Evolutionary conservation across 306 rosid species (phyloP).

Genomic region (Purshia tridentata): DNA sequence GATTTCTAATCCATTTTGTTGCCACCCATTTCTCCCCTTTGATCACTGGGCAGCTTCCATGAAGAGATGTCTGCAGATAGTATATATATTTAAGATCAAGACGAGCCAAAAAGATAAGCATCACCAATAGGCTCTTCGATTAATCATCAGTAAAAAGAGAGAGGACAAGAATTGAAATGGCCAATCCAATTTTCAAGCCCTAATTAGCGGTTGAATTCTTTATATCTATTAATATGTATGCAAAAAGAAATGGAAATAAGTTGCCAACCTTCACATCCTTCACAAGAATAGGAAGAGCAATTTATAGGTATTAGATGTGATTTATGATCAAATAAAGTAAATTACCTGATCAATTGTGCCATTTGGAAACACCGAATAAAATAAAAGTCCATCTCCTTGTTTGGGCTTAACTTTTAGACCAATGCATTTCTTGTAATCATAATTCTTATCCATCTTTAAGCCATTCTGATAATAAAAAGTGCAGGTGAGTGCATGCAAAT

Average conservation of each 20-base stretch:
- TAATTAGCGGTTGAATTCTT: background rate
- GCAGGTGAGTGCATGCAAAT: conserved; percentile 11
- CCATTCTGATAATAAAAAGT: conserved; percentile 43
- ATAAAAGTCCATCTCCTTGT: conserved; percentile 63
- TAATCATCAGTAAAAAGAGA: background rate
- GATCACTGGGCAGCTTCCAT: conserved; percentile 72
- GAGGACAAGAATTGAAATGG: background rate
- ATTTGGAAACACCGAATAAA: conserved; percentile 57
- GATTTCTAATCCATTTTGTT: conserved; percentile 62
- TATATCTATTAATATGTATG: background rate
- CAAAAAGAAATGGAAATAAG: background rate
- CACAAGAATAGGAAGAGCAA: background rate
- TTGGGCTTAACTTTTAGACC: conserved; percentile 69
- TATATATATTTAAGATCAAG: background rate
- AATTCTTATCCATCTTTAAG: conserved; percentile 24
- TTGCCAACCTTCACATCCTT: background rate
- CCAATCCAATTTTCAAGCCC: background rate
- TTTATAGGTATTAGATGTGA: background rate
- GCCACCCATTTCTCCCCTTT: conserved; percentile 75
- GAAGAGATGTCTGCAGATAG: conserved; percentile 56
- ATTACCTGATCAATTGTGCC: conserved; percentile 57
- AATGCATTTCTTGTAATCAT: conserved; percentile 52
- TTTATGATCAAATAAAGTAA: background rate
- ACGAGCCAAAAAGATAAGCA: background rate
- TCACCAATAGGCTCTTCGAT: background rate